Percentiles rank a stretch among this genome's conserved stretches.
These are phyloP conservation scores for Kalaharituber pfeilii DNA, from an alignment of 2,329 filamentous ascomycete genomes.

Conservation along the genomic window DNA sequence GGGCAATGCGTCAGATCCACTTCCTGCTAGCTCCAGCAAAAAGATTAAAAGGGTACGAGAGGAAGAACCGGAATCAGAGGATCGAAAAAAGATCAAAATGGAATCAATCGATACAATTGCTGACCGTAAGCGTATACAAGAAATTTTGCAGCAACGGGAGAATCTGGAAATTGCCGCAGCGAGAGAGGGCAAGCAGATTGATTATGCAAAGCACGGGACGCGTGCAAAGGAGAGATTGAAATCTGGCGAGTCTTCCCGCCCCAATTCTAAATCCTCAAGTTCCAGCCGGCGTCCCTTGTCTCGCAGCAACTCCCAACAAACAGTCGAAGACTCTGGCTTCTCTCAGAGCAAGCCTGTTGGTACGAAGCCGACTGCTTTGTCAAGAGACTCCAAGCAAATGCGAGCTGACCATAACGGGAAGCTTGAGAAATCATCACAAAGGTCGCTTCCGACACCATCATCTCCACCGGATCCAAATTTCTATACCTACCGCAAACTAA, in stretches of 20 bases:
- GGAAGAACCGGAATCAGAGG: not conserved
- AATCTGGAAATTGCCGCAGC: not conserved
- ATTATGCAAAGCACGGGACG: no score
- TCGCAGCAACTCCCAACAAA: no score
- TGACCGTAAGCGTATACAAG: not conserved
- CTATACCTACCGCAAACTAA: not conserved
- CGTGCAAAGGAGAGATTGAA: no score
- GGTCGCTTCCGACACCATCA: not conserved
- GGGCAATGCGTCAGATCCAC: not conserved
- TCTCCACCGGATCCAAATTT: not conserved
- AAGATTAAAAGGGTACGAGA: not conserved
- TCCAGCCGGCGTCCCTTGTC: no score
- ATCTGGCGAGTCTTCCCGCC: no score
- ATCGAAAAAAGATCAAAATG: not conserved
- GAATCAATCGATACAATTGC: not conserved
- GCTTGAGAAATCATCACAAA: no score
- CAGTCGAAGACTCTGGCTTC: no score
- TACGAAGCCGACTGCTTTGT: no score
- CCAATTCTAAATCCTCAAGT: no score
- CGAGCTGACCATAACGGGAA: no score
- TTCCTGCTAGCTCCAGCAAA: not conserved
- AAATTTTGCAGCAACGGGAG: not conserved
- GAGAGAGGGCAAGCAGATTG: slow-evolving; percentile 16
- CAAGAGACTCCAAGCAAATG: no score
- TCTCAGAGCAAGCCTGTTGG: no score